Conservation (phyloP, 192 early-diverging fungal species). For the Podila clonocystis region DNA sequence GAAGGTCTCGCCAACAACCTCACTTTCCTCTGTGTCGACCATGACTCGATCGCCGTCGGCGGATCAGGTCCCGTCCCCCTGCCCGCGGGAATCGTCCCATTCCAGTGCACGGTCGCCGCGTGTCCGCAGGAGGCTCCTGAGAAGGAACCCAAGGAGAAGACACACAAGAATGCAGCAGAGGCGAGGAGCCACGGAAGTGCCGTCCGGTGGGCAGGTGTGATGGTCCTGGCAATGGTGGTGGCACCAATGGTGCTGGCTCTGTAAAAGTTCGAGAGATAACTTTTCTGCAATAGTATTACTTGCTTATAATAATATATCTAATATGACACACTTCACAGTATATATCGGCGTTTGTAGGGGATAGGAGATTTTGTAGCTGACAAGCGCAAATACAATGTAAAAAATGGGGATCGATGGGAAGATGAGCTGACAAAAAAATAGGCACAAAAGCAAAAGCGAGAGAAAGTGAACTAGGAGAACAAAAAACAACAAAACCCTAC, state of each 20-base stretch:
- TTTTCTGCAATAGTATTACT: no score
- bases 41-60: slow-evolving; percentile 19
- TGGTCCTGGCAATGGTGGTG: slow-evolving; percentile 15
- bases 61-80: slow-evolving; percentile 16
- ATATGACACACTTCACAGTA: no score
- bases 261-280: neutral
- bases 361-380: no score
- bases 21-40: slow-evolving; percentile 24
- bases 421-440: no score
- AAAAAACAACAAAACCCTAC: no score
- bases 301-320: no score
- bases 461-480: no score
- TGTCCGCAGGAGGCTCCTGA: slow-evolving; percentile 25
- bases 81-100: slow-evolving; percentile 15
- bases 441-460: no score
- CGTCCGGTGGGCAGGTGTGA: neutral
- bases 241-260: neutral
- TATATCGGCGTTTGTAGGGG: no score
- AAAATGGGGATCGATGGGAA: no score
- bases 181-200: neutral
- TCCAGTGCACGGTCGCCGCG: slow-evolving; percentile 7
- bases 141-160: neutral
- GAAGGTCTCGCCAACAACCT: slow-evolving; percentile 7
- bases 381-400: no score
- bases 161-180: neutral